A percentile compares a stretch with the other conserved stretches of the same genome.
Evolutionary conservation across 148 eudicot species (phyloP).

Genomic region (Polygonum aviculare): DNA sequence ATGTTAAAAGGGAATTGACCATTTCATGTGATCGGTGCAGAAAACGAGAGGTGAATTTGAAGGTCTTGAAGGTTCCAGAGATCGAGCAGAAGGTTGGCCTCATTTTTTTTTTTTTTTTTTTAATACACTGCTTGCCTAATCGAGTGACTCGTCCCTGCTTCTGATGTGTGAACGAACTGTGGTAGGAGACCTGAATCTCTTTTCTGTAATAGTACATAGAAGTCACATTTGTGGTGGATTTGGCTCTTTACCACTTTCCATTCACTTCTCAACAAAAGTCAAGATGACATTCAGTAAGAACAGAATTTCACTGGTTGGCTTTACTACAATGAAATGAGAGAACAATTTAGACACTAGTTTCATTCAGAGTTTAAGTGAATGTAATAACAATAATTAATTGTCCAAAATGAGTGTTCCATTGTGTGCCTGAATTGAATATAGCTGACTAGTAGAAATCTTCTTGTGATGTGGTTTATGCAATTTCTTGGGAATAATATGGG

Average conservation of each 20-base stretch:
- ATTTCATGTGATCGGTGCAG: slow-evolving; percentile 25
- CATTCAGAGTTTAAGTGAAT: not conserved
- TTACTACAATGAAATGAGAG: not conserved
- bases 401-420: not conserved
- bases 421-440: not conserved
- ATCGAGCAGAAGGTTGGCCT: slow-evolving; percentile 82
- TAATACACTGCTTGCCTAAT: not conserved
- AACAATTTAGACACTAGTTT: not conserved
- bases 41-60: slow-evolving; percentile 96
- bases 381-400: not conserved
- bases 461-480: not conserved
- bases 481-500: not conserved
- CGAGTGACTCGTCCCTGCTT: not conserved
- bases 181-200: not conserved
- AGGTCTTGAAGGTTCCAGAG: slow-evolving; percentile 99
- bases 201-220: not conserved
- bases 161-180: not conserved
- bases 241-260: not conserved
- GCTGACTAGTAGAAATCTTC: not conserved
- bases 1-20: not conserved
- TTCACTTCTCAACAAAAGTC: not conserved
- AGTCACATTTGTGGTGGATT: not conserved
- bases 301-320: not conserved
- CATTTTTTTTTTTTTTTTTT: not conserved
- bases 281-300: not conserved